These are phyloP conservation scores for Yarrowia bubula DNA, from an alignment of 805 yeast genomes.

Conservation along the genomic window DNA sequence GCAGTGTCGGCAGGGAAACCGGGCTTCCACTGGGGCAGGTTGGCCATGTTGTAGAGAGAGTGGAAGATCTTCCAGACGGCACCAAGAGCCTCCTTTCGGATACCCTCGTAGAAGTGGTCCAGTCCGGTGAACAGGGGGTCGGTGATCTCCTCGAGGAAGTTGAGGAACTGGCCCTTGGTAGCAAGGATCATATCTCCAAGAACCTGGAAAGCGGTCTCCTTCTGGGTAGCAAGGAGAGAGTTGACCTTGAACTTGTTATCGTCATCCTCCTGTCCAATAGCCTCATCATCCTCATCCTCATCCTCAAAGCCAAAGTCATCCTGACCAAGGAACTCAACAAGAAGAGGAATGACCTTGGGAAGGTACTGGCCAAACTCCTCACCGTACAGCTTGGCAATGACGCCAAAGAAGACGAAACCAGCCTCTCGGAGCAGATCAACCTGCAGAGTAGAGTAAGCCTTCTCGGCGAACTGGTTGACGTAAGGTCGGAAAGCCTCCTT, in stretches of 20 bases:
- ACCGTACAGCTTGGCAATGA: constrained; percentile 93
- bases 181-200: constrained; percentile 84
- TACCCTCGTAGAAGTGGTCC: constrained; percentile 79
- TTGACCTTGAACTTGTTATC: constrained; percentile 78
- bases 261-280: constrained; percentile 41
- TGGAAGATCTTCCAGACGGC: constrained; percentile 80
- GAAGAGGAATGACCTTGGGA: constrained; percentile 76
- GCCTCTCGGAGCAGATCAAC: constrained; percentile 87
- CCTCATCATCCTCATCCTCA: constrained; percentile 44
- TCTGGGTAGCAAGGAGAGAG: constrained; percentile 93
- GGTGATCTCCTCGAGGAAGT: constrained; percentile 66
- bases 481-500: constrained; percentile 80
- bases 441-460: constrained; percentile 75
- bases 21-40: constrained; percentile 38
- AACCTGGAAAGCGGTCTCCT: constrained; percentile 92
- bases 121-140: constrained; percentile 65
- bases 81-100: constrained; percentile 80
- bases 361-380: constrained; percentile 84
- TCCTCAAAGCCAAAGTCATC: constrained; percentile 58
- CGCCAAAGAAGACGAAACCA: constrained; percentile 88
- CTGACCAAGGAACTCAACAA: constrained; percentile 78
- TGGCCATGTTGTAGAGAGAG: constrained; percentile 50
- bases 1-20: constrained; percentile 37
- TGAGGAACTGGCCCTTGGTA: constrained; percentile 75
- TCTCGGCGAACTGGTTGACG: constrained; percentile 84